Percentiles rank a stretch among this genome's conserved stretches.
phyloP scores from a whole-genome alignment of 2,329 filamentous ascomycete genomes.

The Atkinsonella hypoxylon region DNA sequence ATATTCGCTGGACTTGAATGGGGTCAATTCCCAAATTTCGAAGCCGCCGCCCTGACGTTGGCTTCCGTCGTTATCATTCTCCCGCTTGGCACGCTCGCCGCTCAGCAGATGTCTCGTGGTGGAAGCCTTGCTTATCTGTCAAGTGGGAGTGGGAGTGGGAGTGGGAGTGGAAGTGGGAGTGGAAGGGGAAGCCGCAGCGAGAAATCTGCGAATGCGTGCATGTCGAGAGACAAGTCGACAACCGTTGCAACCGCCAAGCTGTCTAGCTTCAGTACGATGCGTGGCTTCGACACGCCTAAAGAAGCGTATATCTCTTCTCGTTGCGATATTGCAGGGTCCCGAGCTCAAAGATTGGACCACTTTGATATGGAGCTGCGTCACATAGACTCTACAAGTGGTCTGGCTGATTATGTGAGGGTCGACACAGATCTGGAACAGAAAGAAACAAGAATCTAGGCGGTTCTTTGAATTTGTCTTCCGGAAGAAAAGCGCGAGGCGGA shows the following conservation, averaged over 20 bases:
- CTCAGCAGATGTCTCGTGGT: constrained; percentile 29
- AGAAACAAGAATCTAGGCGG: constrained; percentile 19
- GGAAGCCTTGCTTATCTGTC: constrained; percentile 11
- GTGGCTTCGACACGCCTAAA: constrained; percentile 8
- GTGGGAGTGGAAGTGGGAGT: neutral
- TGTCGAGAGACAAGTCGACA: constrained; percentile 2
- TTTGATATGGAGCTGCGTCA: constrained; percentile 22
- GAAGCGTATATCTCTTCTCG: constrained; percentile 15
- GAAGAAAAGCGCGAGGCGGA: neutral
- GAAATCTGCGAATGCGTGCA: neutral
- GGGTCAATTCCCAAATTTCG: constrained; percentile 29
- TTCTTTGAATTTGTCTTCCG: constrained; percentile 6
- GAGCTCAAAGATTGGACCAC: constrained; percentile 10
- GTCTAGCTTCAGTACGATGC: constrained; percentile 3
- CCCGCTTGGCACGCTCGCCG: constrained; percentile 39
- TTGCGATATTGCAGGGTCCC: constrained; percentile 12
- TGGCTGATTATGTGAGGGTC: constrained; percentile 3
- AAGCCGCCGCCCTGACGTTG: constrained; percentile 35
- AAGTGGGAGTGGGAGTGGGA: neutral
- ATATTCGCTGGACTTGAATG: constrained; percentile 39
- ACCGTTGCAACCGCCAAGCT: constrained; percentile 4
- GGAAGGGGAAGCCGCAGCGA: neutral
- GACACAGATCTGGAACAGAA: constrained; percentile 19
- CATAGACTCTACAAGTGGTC: constrained; percentile 14
- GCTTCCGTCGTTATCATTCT: constrained; percentile 40